These are phyloP conservation scores for Zygoascus meyerae DNA, from an alignment of 1,139 yeast genomes.

Conservation along the genomic window DNA sequence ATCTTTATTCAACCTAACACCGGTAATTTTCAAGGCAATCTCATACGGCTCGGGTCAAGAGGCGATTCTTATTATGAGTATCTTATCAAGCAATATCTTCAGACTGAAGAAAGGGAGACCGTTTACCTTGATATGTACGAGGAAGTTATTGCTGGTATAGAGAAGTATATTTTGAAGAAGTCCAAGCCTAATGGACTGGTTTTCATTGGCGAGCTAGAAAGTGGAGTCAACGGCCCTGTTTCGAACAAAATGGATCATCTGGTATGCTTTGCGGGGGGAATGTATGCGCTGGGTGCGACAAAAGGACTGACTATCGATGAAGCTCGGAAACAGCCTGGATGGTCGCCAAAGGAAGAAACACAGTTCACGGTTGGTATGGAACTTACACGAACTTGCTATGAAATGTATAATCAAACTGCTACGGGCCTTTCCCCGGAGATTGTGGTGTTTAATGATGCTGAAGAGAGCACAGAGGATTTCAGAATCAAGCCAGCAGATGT, in stretches of 20 bases:
- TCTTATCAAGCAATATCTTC: conserved; percentile 76
- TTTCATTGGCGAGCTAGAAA: conserved; percentile 72
- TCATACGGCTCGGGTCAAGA: conserved; percentile 78
- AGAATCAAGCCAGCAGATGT: conserved; percentile 62
- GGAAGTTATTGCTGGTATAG: conserved; percentile 69
- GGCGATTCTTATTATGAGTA: conserved; percentile 95
- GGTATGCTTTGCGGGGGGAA: conserved; percentile 90
- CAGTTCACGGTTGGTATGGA: conserved; percentile 72
- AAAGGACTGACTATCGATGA: conserved; percentile 55
- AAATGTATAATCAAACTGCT: conserved; percentile 65
- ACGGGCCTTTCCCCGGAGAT: conserved; percentile 89
- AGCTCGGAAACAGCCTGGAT: conserved; percentile 40
- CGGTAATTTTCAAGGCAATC: conserved; percentile 58
- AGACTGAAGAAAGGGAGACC: conserved; percentile 57
- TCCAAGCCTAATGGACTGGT: conserved; percentile 61
- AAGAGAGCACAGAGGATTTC: conserved; percentile 48
- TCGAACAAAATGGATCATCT: conserved; percentile 90
- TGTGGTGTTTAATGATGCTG: conserved; percentile 61
- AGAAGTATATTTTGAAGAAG: conserved; percentile 53
- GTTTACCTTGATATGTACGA: conserved; percentile 71
- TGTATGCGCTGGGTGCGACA: conserved; percentile 86
- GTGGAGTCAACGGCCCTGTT: conserved; percentile 54
- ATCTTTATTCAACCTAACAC: conserved; percentile 70
- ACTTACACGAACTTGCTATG: conserved; percentile 74
- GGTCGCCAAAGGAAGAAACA: conserved; percentile 44